Conservation (phyloP, 2,329 filamentous ascomycete species). For the Arthrobotrys megalospora region DNA sequence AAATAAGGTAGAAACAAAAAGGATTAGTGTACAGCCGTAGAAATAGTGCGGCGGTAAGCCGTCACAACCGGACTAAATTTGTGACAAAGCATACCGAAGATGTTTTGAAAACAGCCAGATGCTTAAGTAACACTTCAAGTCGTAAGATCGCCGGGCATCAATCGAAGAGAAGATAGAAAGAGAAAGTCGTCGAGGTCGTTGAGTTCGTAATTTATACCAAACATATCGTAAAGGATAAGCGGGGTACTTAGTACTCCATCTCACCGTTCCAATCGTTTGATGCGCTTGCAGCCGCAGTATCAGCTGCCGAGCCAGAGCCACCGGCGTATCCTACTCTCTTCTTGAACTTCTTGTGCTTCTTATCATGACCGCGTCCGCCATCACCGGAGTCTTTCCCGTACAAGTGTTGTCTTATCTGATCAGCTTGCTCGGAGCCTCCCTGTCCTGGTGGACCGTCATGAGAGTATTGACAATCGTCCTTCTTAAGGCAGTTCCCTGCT, state of each 20-base stretch:
- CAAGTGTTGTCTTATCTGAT: conserved; percentile 57
- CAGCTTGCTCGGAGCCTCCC: conserved; percentile 55
- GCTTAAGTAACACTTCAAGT: background rate
- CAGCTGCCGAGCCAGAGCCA: conserved; percentile 56
- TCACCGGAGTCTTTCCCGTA: conserved; percentile 52
- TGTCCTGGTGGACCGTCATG: conserved; percentile 58
- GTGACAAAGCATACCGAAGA: background rate
- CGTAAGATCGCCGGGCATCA: conserved; percentile 1
- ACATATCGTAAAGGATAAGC: background rate
- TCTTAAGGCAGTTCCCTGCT: conserved; percentile 54
- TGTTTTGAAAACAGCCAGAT: conserved; percentile 15
- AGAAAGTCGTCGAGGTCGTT: conserved; percentile 19
- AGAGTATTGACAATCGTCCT: conserved; percentile 59
- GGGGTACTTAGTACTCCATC: conserved; percentile 52
- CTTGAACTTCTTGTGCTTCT: conserved; percentile 59
- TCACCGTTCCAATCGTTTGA: conserved; percentile 60
- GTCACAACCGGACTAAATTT: background rate
- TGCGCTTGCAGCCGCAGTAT: conserved; percentile 59
- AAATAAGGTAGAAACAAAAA: background rate
- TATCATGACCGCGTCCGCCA: conserved; percentile 38
- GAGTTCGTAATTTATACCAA: conserved; percentile 22
- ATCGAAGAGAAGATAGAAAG: conserved; percentile 1
- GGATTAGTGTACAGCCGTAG: conserved; percentile 10
- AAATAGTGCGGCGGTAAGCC: background rate
- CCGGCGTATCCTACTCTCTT: conserved; percentile 42